Percentiles rank a stretch among this genome's conserved stretches.
phyloP scores from a whole-genome alignment of 1,284 basidiomycete genomes.

The Thecaphora frezii region DNA sequence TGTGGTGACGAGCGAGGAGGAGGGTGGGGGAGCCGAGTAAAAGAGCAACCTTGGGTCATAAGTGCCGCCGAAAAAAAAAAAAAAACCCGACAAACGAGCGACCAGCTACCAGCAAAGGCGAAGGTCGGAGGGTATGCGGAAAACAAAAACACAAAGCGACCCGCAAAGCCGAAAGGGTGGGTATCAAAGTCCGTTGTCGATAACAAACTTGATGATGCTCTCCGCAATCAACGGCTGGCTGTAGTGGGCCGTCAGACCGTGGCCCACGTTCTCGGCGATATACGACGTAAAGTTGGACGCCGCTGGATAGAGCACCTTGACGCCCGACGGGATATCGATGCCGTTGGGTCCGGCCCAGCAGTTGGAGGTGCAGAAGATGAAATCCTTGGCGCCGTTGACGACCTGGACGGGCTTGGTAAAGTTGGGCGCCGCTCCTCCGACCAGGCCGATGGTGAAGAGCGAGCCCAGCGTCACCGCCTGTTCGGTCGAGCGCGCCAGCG shows the following conservation, averaged over 20 bases:
- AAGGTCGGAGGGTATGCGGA: neutral
- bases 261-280: conserved; percentile 32
- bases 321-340: conserved; percentile 11
- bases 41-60: no score
- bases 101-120: neutral
- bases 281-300: conserved; percentile 28
- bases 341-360: conserved; percentile 44
- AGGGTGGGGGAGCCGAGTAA: no score
- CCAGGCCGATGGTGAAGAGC: conserved; percentile 45
- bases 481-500: conserved; percentile 37
- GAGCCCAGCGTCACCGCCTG: conserved; percentile 58
- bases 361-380: conserved; percentile 54
- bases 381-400: conserved; percentile 60
- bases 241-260: conserved; percentile 32
- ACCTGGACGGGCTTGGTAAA: conserved; percentile 60
- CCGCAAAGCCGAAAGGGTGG: no score
- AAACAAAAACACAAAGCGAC: neutral
- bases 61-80: no score
- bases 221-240: conserved; percentile 16
- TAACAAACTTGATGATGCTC: conserved; percentile 23
- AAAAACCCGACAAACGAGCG: no score
- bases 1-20: no score
- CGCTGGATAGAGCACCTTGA: conserved; percentile 30
- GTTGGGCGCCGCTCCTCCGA: conserved; percentile 36
- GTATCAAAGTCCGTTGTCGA: conserved; percentile 21